Conservation (phyloP, 768 basidiomycete genomes). For the Fomitopsis serialis region DNA sequence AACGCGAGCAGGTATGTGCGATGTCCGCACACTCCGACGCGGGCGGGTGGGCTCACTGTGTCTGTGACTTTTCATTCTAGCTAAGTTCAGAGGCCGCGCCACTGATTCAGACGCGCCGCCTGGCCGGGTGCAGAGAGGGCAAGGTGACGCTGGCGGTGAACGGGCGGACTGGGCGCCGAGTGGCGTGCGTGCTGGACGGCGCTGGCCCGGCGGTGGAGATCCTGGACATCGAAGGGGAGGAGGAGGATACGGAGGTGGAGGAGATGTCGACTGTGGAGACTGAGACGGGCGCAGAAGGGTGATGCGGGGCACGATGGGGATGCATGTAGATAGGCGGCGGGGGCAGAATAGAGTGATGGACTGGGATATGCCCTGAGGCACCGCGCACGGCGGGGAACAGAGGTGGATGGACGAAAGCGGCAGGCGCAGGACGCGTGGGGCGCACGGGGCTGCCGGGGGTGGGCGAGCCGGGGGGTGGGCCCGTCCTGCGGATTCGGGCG, state of each 20-base stretch:
- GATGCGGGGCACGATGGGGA: constrained; percentile 1
- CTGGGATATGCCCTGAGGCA: constrained; percentile 9
- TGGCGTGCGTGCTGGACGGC: constrained; percentile 68
- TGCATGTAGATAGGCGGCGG: constrained; percentile 1
- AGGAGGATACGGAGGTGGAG: constrained; percentile 23
- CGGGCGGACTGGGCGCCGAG: constrained; percentile 66
- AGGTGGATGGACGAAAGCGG: constrained; percentile 4
- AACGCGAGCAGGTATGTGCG: constrained; percentile 54
- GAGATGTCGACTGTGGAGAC: constrained; percentile 10
- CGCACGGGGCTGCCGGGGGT: constrained; percentile 9
- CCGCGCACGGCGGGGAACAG: constrained; percentile 12
- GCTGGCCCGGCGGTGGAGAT: constrained; percentile 62
- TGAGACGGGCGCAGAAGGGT: not conserved
- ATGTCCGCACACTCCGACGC: constrained; percentile 3
- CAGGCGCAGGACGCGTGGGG: constrained; percentile 8
- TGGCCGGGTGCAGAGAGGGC: constrained; percentile 48
- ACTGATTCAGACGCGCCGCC: constrained; percentile 52
- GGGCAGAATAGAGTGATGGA: not conserved
- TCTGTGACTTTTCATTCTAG: constrained; percentile 29
- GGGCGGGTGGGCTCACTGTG: not conserved
- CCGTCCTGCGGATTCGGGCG: constrained; percentile 3
- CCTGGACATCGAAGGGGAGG: constrained; percentile 69
- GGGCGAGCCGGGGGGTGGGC: constrained; percentile 7
- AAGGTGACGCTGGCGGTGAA: constrained; percentile 64
- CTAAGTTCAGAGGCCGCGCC: constrained; percentile 41